Evolutionary conservation across 2,329 filamentous ascomycete genomes (phyloP).

Genomic region (Aspergillus neoniger): DNA sequence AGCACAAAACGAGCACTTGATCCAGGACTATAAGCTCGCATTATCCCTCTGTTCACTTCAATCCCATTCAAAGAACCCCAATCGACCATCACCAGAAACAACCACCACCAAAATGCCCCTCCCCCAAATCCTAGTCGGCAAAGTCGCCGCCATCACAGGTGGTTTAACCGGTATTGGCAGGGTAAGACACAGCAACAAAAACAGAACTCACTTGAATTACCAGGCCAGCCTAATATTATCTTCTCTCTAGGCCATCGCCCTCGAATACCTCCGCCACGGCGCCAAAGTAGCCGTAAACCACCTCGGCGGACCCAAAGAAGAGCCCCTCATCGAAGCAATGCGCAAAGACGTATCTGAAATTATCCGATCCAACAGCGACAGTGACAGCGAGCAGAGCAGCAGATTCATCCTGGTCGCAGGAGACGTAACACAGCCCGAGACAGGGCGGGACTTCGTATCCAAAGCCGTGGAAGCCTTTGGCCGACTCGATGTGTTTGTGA

Average conservation of each 20-base stretch:
- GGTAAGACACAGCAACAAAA: constrained; percentile 23
- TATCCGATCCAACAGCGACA: constrained; percentile 24
- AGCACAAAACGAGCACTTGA: background rate
- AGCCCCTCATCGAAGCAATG: constrained; percentile 32
- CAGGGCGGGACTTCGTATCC: constrained; percentile 67
- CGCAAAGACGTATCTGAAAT: constrained; percentile 33
- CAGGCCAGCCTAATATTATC: background rate
- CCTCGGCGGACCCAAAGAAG: constrained; percentile 53
- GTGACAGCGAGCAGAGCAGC: constrained; percentile 18
- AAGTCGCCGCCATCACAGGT: constrained; percentile 83
- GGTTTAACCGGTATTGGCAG: constrained; percentile 84
- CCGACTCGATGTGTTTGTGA: constrained; percentile 75
- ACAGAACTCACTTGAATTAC: too few relatives aligned
- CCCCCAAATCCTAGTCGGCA: constrained; percentile 63
- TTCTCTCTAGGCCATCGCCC: constrained; percentile 64
- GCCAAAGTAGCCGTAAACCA: constrained; percentile 81
- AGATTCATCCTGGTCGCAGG: constrained; percentile 69
- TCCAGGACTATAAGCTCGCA: background rate
- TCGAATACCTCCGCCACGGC: constrained; percentile 76
- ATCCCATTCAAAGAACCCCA: background rate
- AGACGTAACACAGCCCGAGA: constrained; percentile 74
- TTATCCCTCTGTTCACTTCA: background rate
- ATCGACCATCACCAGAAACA: background rate
- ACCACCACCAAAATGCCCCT: constrained; percentile 9
- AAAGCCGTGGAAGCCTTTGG: constrained; percentile 59